These are phyloP conservation scores for Cucumis melo DNA, from an alignment of 306 rosid species.

Conservation along the genomic window DNA sequence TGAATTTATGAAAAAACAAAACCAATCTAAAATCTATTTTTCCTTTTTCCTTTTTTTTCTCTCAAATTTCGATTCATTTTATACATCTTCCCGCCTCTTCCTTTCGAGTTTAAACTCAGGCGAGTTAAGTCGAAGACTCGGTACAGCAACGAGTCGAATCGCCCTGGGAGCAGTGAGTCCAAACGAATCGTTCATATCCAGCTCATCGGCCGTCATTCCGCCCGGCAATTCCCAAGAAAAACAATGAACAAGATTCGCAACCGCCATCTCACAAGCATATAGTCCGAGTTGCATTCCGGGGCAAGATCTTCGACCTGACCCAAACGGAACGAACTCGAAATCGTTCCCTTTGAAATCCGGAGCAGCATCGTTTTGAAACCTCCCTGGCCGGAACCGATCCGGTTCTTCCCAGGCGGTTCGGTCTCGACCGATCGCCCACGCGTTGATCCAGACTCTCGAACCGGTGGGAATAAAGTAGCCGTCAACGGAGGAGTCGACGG, in stretches of 20 bases:
- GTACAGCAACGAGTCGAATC: conserved; percentile 34
- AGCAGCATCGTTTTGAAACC: conserved; percentile 19
- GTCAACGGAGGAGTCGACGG: conserved; percentile 9
- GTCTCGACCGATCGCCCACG: conserved; percentile 37
- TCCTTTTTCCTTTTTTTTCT: neutral
- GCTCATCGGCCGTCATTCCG: conserved; percentile 29
- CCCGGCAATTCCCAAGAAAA: conserved; percentile 38
- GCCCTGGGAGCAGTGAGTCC: conserved; percentile 50
- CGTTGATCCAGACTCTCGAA: conserved; percentile 31
- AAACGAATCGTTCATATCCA: conserved; percentile 41
- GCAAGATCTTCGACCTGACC: conserved; percentile 46
- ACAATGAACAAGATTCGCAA: conserved; percentile 36
- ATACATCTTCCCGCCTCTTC: neutral
- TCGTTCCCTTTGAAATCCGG: conserved; percentile 37
- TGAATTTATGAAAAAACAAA: too few species aligned
- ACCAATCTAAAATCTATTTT: too few species aligned
- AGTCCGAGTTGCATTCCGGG: conserved; percentile 47
- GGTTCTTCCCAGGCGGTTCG: conserved; percentile 28
- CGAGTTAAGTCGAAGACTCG: conserved; percentile 21
- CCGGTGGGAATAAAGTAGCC: conserved; percentile 29
- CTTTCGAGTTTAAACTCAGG: neutral
- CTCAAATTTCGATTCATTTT: neutral
- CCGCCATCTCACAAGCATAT: conserved; percentile 30
- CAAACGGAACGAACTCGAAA: conserved; percentile 43
- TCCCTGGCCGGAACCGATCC: conserved; percentile 25